These are phyloP conservation scores for Podila verticillata DNA, from an alignment of 192 early-diverging fungal species.

Conservation along the genomic window DNA sequence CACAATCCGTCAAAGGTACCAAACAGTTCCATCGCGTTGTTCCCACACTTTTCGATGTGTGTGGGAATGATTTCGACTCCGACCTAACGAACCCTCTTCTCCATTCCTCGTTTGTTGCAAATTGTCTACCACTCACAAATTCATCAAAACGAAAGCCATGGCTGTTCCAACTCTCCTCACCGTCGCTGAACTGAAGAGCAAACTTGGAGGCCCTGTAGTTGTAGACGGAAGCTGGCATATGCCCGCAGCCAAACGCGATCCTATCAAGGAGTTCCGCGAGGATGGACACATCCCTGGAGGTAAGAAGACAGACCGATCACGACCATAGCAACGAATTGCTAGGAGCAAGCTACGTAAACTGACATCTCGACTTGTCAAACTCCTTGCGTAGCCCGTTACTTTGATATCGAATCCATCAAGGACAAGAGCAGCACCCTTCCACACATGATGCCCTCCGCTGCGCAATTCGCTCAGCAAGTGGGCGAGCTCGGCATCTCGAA, in stretches of 20 bases:
- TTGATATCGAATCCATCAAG: conserved; percentile 90
- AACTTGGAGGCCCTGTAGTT: conserved; percentile 72
- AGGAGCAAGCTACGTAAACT: neutral
- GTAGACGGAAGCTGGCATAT: conserved; percentile 96
- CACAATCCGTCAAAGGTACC: conserved; percentile 6
- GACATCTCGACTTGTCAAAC: neutral
- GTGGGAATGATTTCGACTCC: neutral
- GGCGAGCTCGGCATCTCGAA: conserved; percentile 81
- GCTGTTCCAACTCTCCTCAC: conserved; percentile 41
- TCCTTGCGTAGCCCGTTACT: conserved; percentile 75
- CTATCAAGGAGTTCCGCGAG: conserved; percentile 74
- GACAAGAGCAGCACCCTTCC: conserved; percentile 78
- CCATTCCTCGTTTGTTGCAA: neutral
- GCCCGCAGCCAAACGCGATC: conserved; percentile 73
- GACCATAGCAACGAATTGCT: neutral
- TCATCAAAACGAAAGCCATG: conserved; percentile 17
- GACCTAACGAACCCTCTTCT: neutral
- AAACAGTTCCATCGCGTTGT: neutral
- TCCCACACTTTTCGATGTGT: neutral
- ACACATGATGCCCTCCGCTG: conserved; percentile 88
- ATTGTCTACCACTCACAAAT: neutral
- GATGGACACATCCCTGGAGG: conserved; percentile 59
- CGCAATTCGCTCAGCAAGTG: conserved; percentile 77
- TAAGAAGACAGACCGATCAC: neutral
- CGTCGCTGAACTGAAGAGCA: conserved; percentile 39